Evolutionary conservation across 1,284 basidiomycete species (phyloP), one percentile per base, ranked within the genome.

Genomic region (Exobasidium rhododendri): DNA sequence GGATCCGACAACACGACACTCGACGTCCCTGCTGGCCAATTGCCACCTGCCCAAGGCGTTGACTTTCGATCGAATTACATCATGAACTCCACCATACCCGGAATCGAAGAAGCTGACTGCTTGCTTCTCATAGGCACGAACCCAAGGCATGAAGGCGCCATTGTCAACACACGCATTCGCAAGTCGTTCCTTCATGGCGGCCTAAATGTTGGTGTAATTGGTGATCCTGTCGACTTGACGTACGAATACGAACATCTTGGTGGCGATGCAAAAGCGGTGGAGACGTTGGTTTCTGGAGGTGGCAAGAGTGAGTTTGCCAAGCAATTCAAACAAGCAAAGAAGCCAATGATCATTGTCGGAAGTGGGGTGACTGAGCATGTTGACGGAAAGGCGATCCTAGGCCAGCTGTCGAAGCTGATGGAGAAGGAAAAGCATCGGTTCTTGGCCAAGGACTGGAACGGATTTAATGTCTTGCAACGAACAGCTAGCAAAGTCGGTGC

Each of bases 61-160:
- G 94, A 98, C 78, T 84, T 97, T 66, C 90, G 96, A 66, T 90
- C 91, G 44, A 97, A 96, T 83, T 98, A 97, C 83, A 87, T 94
- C 49, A 96, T 98, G 85, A 97, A 97, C 83, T 85, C 89, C n/a
- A 91, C 89, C 43, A 93, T 99, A 67, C 87, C 91, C 45, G 90
- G 91, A 50, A 85, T 94, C 49, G 94, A 96, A 78, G 85, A 89
- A 64, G 94, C 94, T 30, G 96, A 99, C 78, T 91, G 84, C 35
- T 90, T 99, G 68, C 86, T 98, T 20, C 87, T 99, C 40, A 87
- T 98, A 73, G 94, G 94, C 69, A 97, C 93, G 59, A 97, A 98
- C 83, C 94, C 94, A 13, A 86, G 96, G 52, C 94, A 97, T 80
- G 96, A 99, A 82, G 96, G 93, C 6, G 90, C 96, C 32, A 94